Base-by-base conservation (phyloP, 202 grass and related monocot genomes). In the Bolboschoenoplectus hybrid region DNA sequence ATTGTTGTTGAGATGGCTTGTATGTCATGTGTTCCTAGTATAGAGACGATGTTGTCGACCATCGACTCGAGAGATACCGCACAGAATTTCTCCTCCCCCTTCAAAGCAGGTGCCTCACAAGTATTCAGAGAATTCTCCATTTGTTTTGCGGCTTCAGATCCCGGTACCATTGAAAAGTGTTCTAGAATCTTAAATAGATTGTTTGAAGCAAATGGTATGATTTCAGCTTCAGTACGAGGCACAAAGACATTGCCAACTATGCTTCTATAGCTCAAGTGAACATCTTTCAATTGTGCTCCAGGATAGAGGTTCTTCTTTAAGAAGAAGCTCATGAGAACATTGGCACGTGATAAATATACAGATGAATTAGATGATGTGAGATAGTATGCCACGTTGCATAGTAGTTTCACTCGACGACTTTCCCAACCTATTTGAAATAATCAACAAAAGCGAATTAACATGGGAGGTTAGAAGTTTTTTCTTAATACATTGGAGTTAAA, bases 11-110 rank as follows among this genome's bases (percentile, higher is more conserved):
- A 38, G 9, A 66, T 10, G 9, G 91, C 89, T 84, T 50, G 70
- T n/a, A 95, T 87, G 67, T 84, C 84, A 81, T 64, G 85, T 36
- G 92, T 97, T 43, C 85, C 86, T 12, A 97, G 92, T 86, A 84
- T 85, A 51, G 86, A 45, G 38, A 73, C 88, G 80, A 82, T 82
- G 86, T 92, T 91, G 72, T 97, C 91, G 13, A 94, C 91, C 91
- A 97, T 94, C 77, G 92, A 97, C 80, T 94, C 92, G 6, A 93
- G 85, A 63, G 92, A 94, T 38, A 92, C 93, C 70, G 95, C 89
- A 84, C 95, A 97, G 64, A 41, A 83, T 89, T 91, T 87, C 20
- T 44, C 87, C 89, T 97, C 92, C 2, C 92, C 95, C 34, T 43
- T 56, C 0, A 34, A 75, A 20, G 88, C 55, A 2, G 89, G 81